Percentiles rank a stretch among this genome's conserved stretches.
These are phyloP conservation scores for Macadamia tetraphylla DNA, from an alignment of 164 flowering plant genomes.

Conservation along the genomic window DNA sequence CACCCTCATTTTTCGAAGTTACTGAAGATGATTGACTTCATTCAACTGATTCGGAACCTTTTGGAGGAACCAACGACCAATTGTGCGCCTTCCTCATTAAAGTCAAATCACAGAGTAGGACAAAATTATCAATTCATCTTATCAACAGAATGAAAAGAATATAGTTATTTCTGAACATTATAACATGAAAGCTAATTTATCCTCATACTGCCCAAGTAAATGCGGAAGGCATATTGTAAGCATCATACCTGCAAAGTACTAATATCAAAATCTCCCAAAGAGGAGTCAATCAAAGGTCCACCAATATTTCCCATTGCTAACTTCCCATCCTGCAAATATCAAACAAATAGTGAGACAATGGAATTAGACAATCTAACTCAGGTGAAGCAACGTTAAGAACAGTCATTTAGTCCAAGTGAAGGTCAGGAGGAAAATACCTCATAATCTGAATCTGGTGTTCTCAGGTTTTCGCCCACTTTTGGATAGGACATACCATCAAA, in stretches of 20 bases:
- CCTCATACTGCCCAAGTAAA: background rate
- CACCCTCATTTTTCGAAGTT: too few relatives aligned
- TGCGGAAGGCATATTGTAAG: background rate
- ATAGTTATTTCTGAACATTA: background rate
- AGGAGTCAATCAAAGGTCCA: conserved; percentile 45
- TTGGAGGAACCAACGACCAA: background rate
- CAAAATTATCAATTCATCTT: background rate
- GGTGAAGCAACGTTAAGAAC: background rate
- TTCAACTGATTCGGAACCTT: too few relatives aligned
- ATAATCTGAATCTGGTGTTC: conserved; percentile 49
- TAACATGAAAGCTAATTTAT: background rate
- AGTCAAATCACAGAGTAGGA: too few relatives aligned
- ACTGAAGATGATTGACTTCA: too few relatives aligned
- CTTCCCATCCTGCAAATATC: conserved; percentile 56
- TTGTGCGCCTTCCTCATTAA: background rate
- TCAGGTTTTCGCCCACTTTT: conserved; percentile 27
- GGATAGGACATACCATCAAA: conserved; percentile 35
- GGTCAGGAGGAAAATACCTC: conserved; percentile 41
- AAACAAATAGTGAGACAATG: background rate
- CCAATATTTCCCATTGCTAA: conserved; percentile 31
- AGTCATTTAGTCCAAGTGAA: background rate
- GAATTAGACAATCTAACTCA: conserved; percentile 4
- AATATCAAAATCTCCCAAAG: conserved; percentile 58
- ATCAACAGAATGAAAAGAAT: background rate
- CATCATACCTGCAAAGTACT: conserved; percentile 74